phyloP scores from a whole-genome alignment of 345 rosid species.

The Cardamine chenopodiifolia region DNA sequence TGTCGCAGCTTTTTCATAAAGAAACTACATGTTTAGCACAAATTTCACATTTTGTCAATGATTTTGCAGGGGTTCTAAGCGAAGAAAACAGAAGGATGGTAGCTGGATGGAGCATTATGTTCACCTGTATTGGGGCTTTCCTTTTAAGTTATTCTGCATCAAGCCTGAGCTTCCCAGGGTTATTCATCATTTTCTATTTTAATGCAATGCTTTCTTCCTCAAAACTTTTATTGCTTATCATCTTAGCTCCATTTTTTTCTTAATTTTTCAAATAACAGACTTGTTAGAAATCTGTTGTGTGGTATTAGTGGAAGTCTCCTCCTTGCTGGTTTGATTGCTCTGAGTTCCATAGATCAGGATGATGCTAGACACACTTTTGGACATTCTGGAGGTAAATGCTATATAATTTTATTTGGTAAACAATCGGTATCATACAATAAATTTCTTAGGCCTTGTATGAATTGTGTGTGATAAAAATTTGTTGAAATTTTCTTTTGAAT shows the following conservation, averaged over 20 bases:
- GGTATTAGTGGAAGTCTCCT: constrained; percentile 82
- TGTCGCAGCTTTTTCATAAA: background rate
- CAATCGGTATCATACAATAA: background rate
- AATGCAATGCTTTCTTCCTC: constrained; percentile 9
- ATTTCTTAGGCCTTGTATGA: background rate
- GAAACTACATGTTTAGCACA: constrained; percentile 11
- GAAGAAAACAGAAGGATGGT: constrained; percentile 70
- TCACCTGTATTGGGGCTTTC: constrained; percentile 71
- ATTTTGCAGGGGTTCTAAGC: constrained; percentile 51
- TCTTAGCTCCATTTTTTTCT: background rate
- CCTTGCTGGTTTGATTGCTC: constrained; percentile 66
- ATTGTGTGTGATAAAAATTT: background rate
- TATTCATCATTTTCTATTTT: constrained; percentile 18
- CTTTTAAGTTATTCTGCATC: constrained; percentile 77
- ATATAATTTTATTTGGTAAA: constrained; percentile 15
- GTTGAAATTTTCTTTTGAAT: constrained; percentile 19
- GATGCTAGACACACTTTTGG: constrained; percentile 89
- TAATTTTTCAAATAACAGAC: constrained; percentile 41
- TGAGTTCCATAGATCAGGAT: constrained; percentile 79
- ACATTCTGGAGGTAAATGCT: constrained; percentile 80
- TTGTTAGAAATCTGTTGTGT: constrained; percentile 59
- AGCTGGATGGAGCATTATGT: constrained; percentile 93
- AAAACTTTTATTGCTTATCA: constrained; percentile 4
- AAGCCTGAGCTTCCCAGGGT: constrained; percentile 70
- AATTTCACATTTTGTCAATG: background rate